These are phyloP conservation scores for Cyamopsis tetragonoloba DNA, from an alignment of 306 rosid genomes.

Conservation along the genomic window DNA sequence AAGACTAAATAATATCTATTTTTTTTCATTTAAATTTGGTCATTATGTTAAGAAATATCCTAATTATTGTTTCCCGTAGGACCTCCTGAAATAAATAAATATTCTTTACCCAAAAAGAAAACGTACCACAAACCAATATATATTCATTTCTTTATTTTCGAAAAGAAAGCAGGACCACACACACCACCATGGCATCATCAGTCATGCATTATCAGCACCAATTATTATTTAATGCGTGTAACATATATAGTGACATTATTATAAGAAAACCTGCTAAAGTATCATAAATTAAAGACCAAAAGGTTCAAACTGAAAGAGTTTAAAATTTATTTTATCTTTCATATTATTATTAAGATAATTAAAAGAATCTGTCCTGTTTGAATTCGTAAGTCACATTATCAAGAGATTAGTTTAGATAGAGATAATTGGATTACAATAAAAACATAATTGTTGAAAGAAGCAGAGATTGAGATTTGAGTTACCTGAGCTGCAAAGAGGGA, in stretches of 20 bases:
- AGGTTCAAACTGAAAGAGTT: neutral
- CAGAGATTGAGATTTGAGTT: too few relatives aligned
- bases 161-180: neutral
- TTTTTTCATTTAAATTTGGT: too few relatives aligned
- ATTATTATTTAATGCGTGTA: neutral
- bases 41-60: too few relatives aligned
- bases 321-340: neutral
- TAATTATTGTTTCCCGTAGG: neutral
- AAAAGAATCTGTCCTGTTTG: neutral
- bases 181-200: neutral
- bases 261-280: neutral
- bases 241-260: neutral
- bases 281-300: neutral
- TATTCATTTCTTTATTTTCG: neutral
- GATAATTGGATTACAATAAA: neutral
- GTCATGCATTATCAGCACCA: neutral
- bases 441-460: too few relatives aligned
- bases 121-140: neutral
- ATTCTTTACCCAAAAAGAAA: neutral
- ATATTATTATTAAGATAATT: neutral
- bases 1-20: too few relatives aligned
- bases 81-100: neutral
- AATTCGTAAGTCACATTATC: neutral
- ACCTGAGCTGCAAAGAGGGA: constrained; percentile 82
- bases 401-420: too few relatives aligned